Evolutionary conservation across 495 filamentous ascomycete genomes (phyloP), one percentile per base, ranked within the genome.

Genomic region (Penicillium paxilli): DNA sequence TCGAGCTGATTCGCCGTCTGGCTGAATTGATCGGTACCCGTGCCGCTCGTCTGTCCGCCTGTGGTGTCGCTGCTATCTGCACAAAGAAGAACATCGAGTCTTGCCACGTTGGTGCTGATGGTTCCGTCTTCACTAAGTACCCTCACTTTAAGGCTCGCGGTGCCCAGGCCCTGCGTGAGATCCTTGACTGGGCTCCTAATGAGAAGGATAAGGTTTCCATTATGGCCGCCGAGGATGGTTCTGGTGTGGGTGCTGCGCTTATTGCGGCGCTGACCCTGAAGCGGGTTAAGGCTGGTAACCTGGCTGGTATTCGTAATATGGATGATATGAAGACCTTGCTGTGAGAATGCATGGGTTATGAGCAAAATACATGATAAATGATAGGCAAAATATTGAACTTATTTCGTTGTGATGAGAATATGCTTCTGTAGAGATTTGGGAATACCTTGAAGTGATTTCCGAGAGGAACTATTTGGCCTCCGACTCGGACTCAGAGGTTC

Each of bases 111-210:
- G 93, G 93, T 61, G 93, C 93, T 33, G 93, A 98, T 61, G 93
- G 93, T 21, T 93, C 89, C 10, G 92, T 98, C 38, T 98, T 97
- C 80, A 96, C 96, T 80, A 96, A 96, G 71, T 97, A 97, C 74
- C 93, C 93, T 2, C 90, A 96, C 72, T 98, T 98, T 81, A 93
- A 96, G 80, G 82, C 83, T 14, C 88, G 93, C 45, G 91, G 92
- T 50, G 93, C 93, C 4, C 79, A 85, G 60, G 93, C 93, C 19
- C 84, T 98, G 19, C 85, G 91, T 17, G 92, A 98, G 78, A 96
- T 97, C 61, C 81, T 98, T 11, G 91, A 94, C 71, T 97, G 93
- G 94, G 79, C 84, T 3, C 82, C 82, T 45, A 83, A 75, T 9
- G 87, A 88, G 68, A 82, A 87, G 65, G 93, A 98, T 67, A 91